Base-by-base conservation (phyloP, 1,284 basidiomycete species). In the Serendipita sp. region DNA sequence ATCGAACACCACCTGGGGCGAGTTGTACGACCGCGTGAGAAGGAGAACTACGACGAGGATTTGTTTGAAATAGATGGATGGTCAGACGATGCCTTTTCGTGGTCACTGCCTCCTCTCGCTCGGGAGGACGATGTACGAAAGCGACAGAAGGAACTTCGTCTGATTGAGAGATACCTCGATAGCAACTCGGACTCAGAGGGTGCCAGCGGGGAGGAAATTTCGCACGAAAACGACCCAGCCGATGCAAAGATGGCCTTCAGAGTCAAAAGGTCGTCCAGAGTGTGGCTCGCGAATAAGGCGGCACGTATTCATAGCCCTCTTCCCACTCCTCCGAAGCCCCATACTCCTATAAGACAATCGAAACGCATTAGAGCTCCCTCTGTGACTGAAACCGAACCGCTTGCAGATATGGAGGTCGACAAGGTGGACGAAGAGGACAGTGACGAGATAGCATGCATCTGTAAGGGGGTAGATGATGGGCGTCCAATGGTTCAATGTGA, bases 401-500 rank as follows among this genome's bases (percentile, higher is more conserved):
- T 10, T 8, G 15, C 6, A 4, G 53, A 58, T 10, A 58, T 58
- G 53, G 53, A 58, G 26, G 34, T 58, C 4, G 53, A 58, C 34
- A 58, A 58, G n/a, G 45, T 29, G 6, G 45, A 49, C 45, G 29
- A 29, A 6, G 45, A 17, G 45, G 53, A 58, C 29, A 58, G 32
- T 29, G 53, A 58, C 53, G 53, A 58, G 53, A 32, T 58, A n/a
- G 53, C 53, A 35, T 58, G 53, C 34, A 58, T 58, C 10, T 58
- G 53, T 35, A 58, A 58, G 32, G 53, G 53, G 10, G 29, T n/a
- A 32, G 85, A 91, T 70, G 85, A 88, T 74, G 86, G 87, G 62
- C 79, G 84, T 10, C 88, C 89, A 15, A 91, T 92, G 89, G 83
- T 92, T 50, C 76, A 76, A 60, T 92, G 90, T 70, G 78, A 80